These are phyloP conservation scores for Rhodotorula sp. DNA, from an alignment of 1,284 basidiomycete genomes.

Conservation along the genomic window DNA sequence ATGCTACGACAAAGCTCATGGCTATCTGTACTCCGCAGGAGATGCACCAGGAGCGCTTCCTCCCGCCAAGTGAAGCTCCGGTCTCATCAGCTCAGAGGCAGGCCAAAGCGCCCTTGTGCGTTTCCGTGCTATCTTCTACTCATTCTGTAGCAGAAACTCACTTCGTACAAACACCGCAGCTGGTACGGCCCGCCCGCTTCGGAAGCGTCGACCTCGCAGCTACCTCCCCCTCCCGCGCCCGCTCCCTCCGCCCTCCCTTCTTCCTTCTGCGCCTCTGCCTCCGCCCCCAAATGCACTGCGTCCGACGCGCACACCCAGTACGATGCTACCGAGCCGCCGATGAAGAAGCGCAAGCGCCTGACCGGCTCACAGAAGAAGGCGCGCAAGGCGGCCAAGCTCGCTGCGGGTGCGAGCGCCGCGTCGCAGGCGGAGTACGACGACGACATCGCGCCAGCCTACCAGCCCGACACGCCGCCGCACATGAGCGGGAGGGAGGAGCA, in stretches of 20 bases:
- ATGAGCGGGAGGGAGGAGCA: too few species aligned
- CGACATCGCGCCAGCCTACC: not conserved
- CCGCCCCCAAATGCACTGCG: not conserved
- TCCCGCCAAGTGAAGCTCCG: constrained; percentile 23
- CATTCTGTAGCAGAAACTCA: too few species aligned
- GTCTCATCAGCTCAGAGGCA: constrained; percentile 17
- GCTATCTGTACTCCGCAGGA: not conserved
- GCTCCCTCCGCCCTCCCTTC: not conserved
- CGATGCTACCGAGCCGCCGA: not conserved
- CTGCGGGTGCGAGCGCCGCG: not conserved
- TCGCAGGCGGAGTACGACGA: not conserved
- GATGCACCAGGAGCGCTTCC: constrained; percentile 25
- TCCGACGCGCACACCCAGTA: not conserved
- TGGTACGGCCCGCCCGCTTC: constrained; percentile 35
- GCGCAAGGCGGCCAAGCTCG: constrained; percentile 25
- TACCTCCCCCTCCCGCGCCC: not conserved
- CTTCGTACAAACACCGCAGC: not conserved
- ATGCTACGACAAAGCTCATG: not conserved
- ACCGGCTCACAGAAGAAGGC: constrained; percentile 33
- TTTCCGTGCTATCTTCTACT: not conserved
- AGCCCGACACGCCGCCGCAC: not conserved
- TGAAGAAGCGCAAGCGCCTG: constrained; percentile 30
- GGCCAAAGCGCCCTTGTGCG: constrained; percentile 32
- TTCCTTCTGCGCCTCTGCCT: not conserved
- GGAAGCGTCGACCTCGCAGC: constrained; percentile 21